These are phyloP conservation scores for Nothomitra cinnamomea DNA, from an alignment of 2,329 filamentous ascomycete genomes.

Conservation along the genomic window DNA sequence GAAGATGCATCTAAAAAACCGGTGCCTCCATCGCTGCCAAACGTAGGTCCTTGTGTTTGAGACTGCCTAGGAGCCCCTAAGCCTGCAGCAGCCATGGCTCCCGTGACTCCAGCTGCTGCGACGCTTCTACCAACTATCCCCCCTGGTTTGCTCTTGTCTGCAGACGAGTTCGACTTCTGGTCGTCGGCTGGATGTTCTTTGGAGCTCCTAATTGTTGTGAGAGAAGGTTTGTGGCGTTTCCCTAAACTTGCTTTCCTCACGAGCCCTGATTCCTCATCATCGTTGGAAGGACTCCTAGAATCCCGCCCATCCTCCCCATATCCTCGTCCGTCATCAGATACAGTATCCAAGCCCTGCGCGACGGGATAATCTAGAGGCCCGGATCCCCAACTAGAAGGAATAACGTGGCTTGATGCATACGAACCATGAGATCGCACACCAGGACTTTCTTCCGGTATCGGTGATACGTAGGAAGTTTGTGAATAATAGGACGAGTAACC, in stretches of 20 bases:
- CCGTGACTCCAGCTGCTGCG: not conserved
- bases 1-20: not conserved
- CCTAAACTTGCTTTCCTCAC: conserved; percentile 45
- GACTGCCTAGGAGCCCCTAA: not conserved
- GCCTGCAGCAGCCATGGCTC: not conserved
- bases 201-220: conserved; percentile 26
- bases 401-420: conserved; percentile 52
- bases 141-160: not conserved
- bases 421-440: conserved; percentile 39
- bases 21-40: not conserved
- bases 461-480: conserved; percentile 50
- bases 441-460: conserved; percentile 56
- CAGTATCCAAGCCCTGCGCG: conserved; percentile 20
- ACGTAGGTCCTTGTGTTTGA: not conserved
- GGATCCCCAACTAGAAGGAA: conserved; percentile 50
- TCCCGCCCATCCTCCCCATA: conserved; percentile 25
- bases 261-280: conserved; percentile 20
- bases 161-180: not conserved
- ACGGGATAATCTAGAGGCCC: conserved; percentile 29
- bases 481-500: conserved; percentile 32
- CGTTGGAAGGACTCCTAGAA: conserved; percentile 4
- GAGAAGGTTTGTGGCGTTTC: conserved; percentile 40
- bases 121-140: not conserved
- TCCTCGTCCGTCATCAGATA: conserved; percentile 27
- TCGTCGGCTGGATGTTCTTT: conserved; percentile 8